A percentile compares a stretch with the other conserved stretches of the same genome.
Conservation (phyloP, 176 grass and related monocot genomes). For the Oryza meridionalis region DNA sequence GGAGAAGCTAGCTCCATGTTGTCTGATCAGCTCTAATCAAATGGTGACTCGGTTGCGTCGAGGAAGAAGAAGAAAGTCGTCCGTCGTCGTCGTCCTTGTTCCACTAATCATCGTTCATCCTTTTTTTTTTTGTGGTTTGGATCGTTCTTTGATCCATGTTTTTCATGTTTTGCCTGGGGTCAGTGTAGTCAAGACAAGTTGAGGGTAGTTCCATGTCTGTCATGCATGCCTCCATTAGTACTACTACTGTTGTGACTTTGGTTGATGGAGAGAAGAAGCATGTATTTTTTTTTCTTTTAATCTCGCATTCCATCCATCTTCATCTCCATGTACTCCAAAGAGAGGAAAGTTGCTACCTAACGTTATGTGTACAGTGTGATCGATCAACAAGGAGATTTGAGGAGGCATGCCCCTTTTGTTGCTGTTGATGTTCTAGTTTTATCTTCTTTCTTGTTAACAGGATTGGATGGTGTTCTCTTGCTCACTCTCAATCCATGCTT, state of each 20-base stretch:
- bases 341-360: constrained; percentile 27
- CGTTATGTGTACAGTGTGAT: constrained; percentile 52
- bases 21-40: constrained; percentile 32
- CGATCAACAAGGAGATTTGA: constrained; percentile 28
- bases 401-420: constrained; percentile 22
- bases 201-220: background rate
- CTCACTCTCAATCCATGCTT: constrained; percentile 23
- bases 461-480: constrained; percentile 30
- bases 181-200: background rate
- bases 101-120: constrained; percentile 24
- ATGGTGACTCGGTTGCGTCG: constrained; percentile 22
- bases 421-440: constrained; percentile 35
- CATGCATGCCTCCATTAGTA: background rate
- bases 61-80: constrained; percentile 22
- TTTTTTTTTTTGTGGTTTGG: background rate
- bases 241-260: constrained; percentile 26
- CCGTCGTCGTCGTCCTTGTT: background rate
- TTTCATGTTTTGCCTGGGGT: constrained; percentile 23
- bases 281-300: constrained; percentile 40
- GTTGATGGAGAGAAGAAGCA: constrained; percentile 41
- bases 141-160: constrained; percentile 12
- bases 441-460: constrained; percentile 10
- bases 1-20: constrained; percentile 6
- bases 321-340: constrained; percentile 1
- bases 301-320: constrained; percentile 43